Evolutionary conservation across 805 yeast genomes (phyloP).

Genomic region (Ogataea corticis): DNA sequence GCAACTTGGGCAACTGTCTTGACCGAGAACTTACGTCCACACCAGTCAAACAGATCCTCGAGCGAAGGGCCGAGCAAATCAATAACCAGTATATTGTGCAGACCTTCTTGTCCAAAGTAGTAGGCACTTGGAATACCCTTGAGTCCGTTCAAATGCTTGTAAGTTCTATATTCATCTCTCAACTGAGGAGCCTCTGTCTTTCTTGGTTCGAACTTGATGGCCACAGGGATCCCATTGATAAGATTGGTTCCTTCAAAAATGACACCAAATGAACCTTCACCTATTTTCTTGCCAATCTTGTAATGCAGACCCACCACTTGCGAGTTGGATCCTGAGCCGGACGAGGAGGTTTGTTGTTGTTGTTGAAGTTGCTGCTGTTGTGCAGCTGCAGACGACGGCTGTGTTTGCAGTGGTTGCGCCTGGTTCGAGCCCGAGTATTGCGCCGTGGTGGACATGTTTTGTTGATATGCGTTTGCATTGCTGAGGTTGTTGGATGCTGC

Average conservation of each 20-base stretch:
- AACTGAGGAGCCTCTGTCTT: slow-evolving; percentile 97
- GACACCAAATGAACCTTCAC: slow-evolving; percentile 98
- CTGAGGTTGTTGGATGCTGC: slow-evolving; percentile 32
- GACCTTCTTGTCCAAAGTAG: slow-evolving; percentile 97
- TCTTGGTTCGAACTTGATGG: slow-evolving; percentile 95
- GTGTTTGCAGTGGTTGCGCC: slow-evolving; percentile 18
- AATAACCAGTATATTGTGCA: slow-evolving; percentile 91
- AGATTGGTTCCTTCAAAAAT: slow-evolving; percentile 94
- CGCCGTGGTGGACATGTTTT: slow-evolving; percentile 31
- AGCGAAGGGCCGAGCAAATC: slow-evolving; percentile 94
- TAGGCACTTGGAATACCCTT: slow-evolving; percentile 94
- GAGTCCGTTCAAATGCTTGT: slow-evolving; percentile 78
- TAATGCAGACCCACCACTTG: slow-evolving; percentile 92
- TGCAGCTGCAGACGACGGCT: slow-evolving; percentile 12
- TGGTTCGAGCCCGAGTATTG: slow-evolving; percentile 28
- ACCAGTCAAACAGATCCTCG: slow-evolving; percentile 98
- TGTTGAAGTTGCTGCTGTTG: slow-evolving; percentile 17
- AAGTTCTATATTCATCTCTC: slow-evolving; percentile 95
- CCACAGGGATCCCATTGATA: slow-evolving; percentile 89
- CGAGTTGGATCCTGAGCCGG: slow-evolving; percentile 38
- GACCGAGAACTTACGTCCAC: slow-evolving; percentile 83
- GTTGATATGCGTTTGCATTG: slow-evolving; percentile 24
- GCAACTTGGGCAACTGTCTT: slow-evolving; percentile 94
- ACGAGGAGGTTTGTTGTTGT: slow-evolving; percentile 15
- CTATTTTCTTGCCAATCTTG: slow-evolving; percentile 95